Evolutionary conservation across 2,329 filamentous ascomycete genomes (phyloP).

Genomic region (Acrocalymma vagum): DNA sequence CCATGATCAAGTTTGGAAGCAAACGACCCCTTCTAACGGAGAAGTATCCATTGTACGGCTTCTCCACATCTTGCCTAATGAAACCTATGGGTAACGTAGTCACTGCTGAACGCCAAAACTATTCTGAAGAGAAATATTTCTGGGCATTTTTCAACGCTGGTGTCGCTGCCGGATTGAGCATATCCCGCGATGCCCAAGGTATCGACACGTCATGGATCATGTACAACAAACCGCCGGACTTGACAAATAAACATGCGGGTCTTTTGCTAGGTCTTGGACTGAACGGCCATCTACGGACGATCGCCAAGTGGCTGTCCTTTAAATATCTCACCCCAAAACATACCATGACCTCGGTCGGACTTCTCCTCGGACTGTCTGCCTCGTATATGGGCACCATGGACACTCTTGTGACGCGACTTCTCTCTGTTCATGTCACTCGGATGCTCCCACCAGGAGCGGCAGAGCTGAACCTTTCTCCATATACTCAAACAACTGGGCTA

Average conservation of each 20-base stretch:
- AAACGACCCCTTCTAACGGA: conserved; percentile 91
- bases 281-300: conserved; percentile 90
- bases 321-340: conserved; percentile 99
- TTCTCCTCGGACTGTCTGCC: conserved; percentile 90
- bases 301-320: conserved; percentile 98
- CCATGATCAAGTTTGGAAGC: conserved; percentile 86
- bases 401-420: conserved; percentile 86
- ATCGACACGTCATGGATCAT: conserved; percentile 99
- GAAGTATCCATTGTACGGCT: conserved; percentile 87
- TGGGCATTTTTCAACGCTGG: conserved; percentile 99
- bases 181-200: conserved; percentile 87
- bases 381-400: conserved; percentile 98
- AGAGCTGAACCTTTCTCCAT: conserved; percentile 89
- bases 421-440: conserved; percentile 94
- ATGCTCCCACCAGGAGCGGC: conserved; percentile 93
- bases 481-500: conserved; percentile 94
- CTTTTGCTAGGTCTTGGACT: conserved; percentile 90
- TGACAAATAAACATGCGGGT: conserved; percentile 95
- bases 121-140: conserved; percentile 95
- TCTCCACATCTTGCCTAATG: conserved; percentile 90
- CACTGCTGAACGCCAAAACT: conserved; percentile 85
- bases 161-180: conserved; percentile 89
- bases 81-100: conserved; percentile 92
- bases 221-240: conserved; percentile 93
- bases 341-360: conserved; percentile 96